Evolutionary conservation across 805 yeast genomes (phyloP).

Genomic region (Candida ponderosae): DNA sequence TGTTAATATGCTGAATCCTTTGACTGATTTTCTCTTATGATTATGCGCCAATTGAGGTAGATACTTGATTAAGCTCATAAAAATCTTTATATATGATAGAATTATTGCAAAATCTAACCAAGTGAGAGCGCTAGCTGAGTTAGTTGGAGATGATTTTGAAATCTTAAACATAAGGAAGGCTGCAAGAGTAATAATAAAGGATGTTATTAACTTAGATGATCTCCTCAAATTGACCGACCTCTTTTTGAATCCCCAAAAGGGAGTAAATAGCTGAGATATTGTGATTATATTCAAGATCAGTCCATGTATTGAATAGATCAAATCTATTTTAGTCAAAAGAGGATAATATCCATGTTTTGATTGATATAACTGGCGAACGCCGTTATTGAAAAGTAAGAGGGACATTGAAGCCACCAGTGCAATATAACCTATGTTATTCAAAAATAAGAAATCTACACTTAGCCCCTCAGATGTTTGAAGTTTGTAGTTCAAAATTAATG

Average conservation of each 20-base stretch:
- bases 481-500: slow-evolving; percentile 31
- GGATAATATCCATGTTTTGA: slow-evolving; percentile 28
- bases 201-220: slow-evolving; percentile 14
- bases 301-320: slow-evolving; percentile 42
- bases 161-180: slow-evolving; percentile 4
- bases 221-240: slow-evolving; percentile 10
- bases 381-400: slow-evolving; percentile 31
- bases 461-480: slow-evolving; percentile 38
- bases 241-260: slow-evolving; percentile 18
- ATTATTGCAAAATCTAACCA: slow-evolving; percentile 25
- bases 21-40: slow-evolving; percentile 66
- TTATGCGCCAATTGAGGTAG: slow-evolving; percentile 86
- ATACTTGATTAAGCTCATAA: slow-evolving; percentile 42
- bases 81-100: slow-evolving; percentile 35
- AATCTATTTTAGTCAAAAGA: slow-evolving; percentile 34
- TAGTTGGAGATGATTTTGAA: slow-evolving; percentile 6
- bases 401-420: slow-evolving; percentile 34
- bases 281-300: slow-evolving; percentile 30
- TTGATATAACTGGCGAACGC: slow-evolving; percentile 23
- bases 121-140: too few species aligned
- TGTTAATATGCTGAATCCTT: slow-evolving; percentile 73
- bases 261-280: slow-evolving; percentile 27
- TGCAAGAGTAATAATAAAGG: slow-evolving; percentile 1
- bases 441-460: slow-evolving; percentile 37
- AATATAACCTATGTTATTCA: slow-evolving; percentile 40